Percentiles rank a stretch among this genome's conserved stretches.
phyloP scores from a whole-genome alignment of 176 grass and related monocot genomes.

The Aegilops bicornis region DNA sequence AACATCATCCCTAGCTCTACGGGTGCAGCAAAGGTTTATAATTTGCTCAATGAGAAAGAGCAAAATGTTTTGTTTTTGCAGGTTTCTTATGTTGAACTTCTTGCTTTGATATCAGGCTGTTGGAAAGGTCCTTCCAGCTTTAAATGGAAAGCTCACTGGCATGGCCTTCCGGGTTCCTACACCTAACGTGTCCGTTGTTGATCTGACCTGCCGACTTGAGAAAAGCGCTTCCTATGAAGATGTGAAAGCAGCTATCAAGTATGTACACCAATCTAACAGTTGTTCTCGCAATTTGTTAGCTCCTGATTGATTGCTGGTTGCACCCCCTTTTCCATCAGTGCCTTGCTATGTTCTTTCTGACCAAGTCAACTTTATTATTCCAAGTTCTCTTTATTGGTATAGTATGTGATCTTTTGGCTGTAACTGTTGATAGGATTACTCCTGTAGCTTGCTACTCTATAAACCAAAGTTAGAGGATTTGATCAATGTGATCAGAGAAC shows the following conservation, averaged over 20 bases:
- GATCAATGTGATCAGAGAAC: not conserved
- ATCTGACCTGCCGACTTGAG: constrained; percentile 75
- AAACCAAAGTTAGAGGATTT: not conserved
- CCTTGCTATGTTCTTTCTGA: not conserved
- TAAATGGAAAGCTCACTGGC: constrained; percentile 79
- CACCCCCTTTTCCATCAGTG: not conserved
- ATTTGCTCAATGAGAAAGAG: constrained; percentile 4
- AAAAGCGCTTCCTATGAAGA: constrained; percentile 78
- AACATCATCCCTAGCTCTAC: constrained; percentile 89
- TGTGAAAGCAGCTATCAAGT: constrained; percentile 87
- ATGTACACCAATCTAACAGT: constrained; percentile 14
- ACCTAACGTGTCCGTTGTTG: constrained; percentile 77
- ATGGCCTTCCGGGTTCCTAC: constrained; percentile 92
- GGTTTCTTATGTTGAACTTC: constrained; percentile 11
- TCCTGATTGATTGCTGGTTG: constrained; percentile 22
- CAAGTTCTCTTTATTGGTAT: not conserved
- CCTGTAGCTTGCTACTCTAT: not conserved
- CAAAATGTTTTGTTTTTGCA: not conserved
- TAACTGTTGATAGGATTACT: not conserved
- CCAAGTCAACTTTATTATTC: not conserved
- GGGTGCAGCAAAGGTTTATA: constrained; percentile 70
- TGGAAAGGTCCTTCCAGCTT: constrained; percentile 73
- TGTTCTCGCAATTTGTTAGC: not conserved
- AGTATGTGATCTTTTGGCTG: not conserved
- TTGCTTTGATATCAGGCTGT: constrained; percentile 52